A percentile compares a stretch with the other conserved stretches of the same genome.
Conservation (phyloP, 345 rosid genomes). For the Eucalyptus guilfoylei region DNA sequence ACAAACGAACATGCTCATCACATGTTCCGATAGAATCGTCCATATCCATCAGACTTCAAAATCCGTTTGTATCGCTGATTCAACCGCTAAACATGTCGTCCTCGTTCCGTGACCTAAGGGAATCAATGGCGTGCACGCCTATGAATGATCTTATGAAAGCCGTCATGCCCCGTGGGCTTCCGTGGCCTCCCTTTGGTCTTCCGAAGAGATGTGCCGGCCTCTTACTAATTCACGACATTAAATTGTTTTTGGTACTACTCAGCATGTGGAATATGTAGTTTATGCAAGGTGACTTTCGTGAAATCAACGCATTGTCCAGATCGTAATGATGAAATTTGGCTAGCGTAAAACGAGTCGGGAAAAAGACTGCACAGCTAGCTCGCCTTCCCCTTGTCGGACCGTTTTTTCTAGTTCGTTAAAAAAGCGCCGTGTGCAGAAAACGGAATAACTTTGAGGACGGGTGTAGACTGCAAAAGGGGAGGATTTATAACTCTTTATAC, state of each 20-base stretch:
- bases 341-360: no score
- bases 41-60: not conserved
- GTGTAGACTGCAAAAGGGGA: fast-evolving
- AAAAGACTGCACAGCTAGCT: not conserved
- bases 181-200: not conserved
- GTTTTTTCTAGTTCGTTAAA: not conserved
- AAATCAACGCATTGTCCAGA: not conserved
- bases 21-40: not conserved
- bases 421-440: not conserved
- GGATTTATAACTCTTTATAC: not conserved
- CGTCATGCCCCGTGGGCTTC: not conserved
- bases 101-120: not conserved
- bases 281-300: not conserved
- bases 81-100: not conserved
- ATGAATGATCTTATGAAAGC: not conserved
- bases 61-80: no score
- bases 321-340: not conserved
- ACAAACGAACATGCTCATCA: not conserved
- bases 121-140: not conserved
- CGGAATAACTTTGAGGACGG: not conserved
- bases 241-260: not conserved
- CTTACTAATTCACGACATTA: not conserved
- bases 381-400: not conserved
- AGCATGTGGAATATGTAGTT: not conserved
- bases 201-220: not conserved